Evolutionary conservation across 768 basidiomycete genomes (phyloP).

Genomic region (Pleurotus pulmonarius): DNA sequence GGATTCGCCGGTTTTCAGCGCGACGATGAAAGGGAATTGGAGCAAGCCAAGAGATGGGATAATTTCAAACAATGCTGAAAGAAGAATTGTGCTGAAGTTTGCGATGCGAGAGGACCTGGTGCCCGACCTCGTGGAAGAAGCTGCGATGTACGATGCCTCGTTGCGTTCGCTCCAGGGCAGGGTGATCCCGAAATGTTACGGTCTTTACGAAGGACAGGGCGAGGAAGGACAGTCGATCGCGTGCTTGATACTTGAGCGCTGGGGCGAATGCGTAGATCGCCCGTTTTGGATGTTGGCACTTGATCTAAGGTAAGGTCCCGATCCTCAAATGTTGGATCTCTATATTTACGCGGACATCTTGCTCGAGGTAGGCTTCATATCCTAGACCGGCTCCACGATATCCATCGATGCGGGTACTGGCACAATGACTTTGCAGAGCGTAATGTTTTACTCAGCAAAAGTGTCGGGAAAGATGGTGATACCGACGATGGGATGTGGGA

Average conservation of each 20-base stretch:
- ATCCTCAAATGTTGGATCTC: too few species aligned
- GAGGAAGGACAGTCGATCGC: constrained; percentile 30
- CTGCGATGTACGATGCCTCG: constrained; percentile 25
- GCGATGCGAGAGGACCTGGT: constrained; percentile 35
- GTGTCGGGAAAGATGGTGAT: too few species aligned
- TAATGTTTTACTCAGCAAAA: constrained; percentile 24
- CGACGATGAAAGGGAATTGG: neutral
- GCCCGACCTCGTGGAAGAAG: constrained; percentile 29
- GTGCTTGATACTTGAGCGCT: constrained; percentile 33
- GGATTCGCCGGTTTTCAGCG: constrained; percentile 35
- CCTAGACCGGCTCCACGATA: constrained; percentile 26
- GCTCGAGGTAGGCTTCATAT: constrained; percentile 24
- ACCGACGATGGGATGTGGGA: neutral
- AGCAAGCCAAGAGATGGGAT: neutral
- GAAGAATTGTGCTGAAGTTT: constrained; percentile 29
- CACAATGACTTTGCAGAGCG: constrained; percentile 40
- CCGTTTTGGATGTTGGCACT: constrained; percentile 26
- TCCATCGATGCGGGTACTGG: constrained; percentile 29
- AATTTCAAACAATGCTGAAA: neutral
- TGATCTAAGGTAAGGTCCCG: constrained; percentile 9
- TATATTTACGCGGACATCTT: neutral
- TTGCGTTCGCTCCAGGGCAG: constrained; percentile 29
- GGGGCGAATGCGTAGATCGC: constrained; percentile 29
- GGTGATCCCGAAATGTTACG: constrained; percentile 28
- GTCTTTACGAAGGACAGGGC: constrained; percentile 27